Evolutionary conservation across 1,139 yeast species (phyloP), one percentile per base, ranked within the genome.

Genomic region (Pichia sp.): DNA sequence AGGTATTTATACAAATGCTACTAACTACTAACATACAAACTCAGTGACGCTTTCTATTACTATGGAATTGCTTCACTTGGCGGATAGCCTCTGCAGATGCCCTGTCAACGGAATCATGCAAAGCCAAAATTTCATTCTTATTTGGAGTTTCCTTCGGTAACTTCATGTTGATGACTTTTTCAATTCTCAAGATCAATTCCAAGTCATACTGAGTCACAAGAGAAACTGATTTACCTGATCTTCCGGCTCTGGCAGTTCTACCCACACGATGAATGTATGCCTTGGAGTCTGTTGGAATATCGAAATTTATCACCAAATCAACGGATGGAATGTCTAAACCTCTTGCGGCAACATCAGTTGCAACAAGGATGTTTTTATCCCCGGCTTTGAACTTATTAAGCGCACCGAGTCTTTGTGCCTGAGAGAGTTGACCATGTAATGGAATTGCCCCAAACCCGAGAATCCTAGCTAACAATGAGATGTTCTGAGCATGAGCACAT

Each of bases 331-430:
- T 91, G 71, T 91, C 98, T 47, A 91, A 72, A 41, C 98, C 98
- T 64, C 98, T 77, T 2, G 98, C 96, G 10, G 97, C 98, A 30
- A 91, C 98, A 63, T 91, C 97, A 1, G 98, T 91, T 10, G 98
- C 98, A 7, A 91, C 87, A 35, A 91, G 65, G 39, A 93, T 87
- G 42, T 75, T 74, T 47, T 87, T 74, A 31, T 74, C 72, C 5
- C 96, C 96, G 2, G 93, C 71, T 55, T 88, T 86, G 68, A 91
- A 91, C 56, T 88, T 82, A 62, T 87, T 93, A 47, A 91, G 67
- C 0, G 97, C 91, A 11, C 96, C 96, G 37, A 91, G 72, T 55
- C 98, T 74, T 50, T 93, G 94, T 14, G 93, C 74, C 59, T 91
- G 98, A 7, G 94, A 71, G 57, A 91, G 68, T 59, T 88, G 96